These are phyloP conservation scores for Gaertneriomyces sp. DNA, from an alignment of 192 early-diverging fungal species.

Conservation along the genomic window DNA sequence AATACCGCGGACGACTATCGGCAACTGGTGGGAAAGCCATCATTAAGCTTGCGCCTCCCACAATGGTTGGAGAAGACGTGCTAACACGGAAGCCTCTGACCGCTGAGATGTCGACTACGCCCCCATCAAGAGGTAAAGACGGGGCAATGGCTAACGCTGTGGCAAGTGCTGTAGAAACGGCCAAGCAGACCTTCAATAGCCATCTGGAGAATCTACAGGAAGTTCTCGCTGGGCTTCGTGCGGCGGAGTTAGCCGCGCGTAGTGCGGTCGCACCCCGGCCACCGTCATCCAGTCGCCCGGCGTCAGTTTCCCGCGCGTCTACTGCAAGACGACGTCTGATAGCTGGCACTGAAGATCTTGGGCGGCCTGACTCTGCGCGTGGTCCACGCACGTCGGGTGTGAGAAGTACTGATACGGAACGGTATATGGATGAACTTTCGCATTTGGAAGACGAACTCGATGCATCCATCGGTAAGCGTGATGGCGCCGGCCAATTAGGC, in stretches of 20 bases:
- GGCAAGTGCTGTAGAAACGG: slow-evolving; percentile 34
- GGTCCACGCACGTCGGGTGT: slow-evolving; percentile 15
- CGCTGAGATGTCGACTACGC: slow-evolving; percentile 36
- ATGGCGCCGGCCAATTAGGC: not conserved
- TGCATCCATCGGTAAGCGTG: slow-evolving; percentile 30
- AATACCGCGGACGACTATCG: slow-evolving; percentile 39
- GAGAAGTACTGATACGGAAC: slow-evolving; percentile 2
- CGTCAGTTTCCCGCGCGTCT: not conserved
- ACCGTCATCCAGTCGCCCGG: slow-evolving; percentile 12
- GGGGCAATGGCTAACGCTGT: slow-evolving; percentile 5
- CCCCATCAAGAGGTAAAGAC: slow-evolving; percentile 11
- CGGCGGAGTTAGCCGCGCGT: slow-evolving; percentile 48
- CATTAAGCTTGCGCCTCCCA: slow-evolving; percentile 52
- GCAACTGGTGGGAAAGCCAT: slow-evolving; percentile 59
- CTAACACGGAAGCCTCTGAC: slow-evolving; percentile 18
- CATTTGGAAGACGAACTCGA: slow-evolving; percentile 49
- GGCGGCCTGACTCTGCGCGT: not conserved
- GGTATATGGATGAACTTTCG: slow-evolving; percentile 45
- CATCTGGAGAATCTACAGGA: slow-evolving; percentile 55
- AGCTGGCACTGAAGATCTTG: not conserved
- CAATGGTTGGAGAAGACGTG: slow-evolving; percentile 19
- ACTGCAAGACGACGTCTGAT: slow-evolving; percentile 5
- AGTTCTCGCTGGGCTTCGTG: slow-evolving; percentile 47
- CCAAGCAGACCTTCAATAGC: slow-evolving; percentile 31
- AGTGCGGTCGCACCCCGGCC: slow-evolving; percentile 8